Evolutionary conservation across 2,329 filamentous ascomycete genomes (phyloP).

Genomic region (Exophiala calicioides): DNA sequence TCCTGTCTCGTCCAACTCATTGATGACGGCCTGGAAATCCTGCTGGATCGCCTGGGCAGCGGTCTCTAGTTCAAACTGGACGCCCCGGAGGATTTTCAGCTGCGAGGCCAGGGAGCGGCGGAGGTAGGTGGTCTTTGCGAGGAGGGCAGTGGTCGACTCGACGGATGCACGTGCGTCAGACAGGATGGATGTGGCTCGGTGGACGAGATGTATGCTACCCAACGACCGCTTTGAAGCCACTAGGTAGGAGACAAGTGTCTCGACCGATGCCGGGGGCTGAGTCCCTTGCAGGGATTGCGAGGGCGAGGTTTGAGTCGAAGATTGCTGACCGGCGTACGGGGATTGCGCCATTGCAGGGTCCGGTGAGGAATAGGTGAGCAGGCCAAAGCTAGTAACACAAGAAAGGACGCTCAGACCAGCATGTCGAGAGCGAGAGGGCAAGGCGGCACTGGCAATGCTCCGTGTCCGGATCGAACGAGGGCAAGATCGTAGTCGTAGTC

Average conservation of each 20-base stretch:
- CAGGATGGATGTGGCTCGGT: conserved; percentile 83
- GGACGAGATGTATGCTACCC: conserved; percentile 77
- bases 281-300: conserved; percentile 19
- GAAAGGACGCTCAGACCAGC: no score
- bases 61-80: conserved; percentile 47
- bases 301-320: conserved; percentile 22
- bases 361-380: background rate
- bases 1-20: conserved; percentile 61
- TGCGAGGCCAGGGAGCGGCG: conserved; percentile 59
- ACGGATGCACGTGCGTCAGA: conserved; percentile 72
- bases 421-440: no score
- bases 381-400: background rate
- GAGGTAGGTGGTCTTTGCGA: conserved; percentile 69
- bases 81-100: conserved; percentile 45
- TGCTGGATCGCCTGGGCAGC: conserved; percentile 44
- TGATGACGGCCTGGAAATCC: conserved; percentile 52
- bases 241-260: conserved; percentile 79
- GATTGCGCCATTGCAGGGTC: conserved; percentile 28
- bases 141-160: conserved; percentile 75
- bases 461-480: no score
- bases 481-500: no score
- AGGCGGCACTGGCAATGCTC: no score
- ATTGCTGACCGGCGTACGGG: conserved; percentile 16
- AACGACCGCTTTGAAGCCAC: conserved; percentile 85
- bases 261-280: conserved; percentile 47